These are phyloP conservation scores for Gorgonomyces haynaldii DNA, from an alignment of 192 early-diverging fungal genomes.

Conservation along the genomic window DNA sequence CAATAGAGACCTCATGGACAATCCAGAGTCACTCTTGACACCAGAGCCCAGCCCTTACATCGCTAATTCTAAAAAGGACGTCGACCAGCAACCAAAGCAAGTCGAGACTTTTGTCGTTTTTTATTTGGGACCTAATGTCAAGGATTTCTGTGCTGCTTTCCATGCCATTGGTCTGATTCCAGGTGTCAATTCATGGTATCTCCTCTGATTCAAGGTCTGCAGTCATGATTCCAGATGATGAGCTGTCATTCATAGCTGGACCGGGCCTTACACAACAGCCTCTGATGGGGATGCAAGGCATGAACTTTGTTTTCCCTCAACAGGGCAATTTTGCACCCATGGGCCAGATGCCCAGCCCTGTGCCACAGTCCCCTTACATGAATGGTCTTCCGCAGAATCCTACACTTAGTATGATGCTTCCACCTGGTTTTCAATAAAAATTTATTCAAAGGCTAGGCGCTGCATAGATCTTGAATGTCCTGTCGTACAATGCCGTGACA, in stretches of 20 bases:
- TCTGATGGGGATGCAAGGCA: neutral
- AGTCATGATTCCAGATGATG: neutral
- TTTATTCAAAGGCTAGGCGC: conserved; percentile 3
- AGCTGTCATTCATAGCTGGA: neutral
- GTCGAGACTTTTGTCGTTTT: conserved; percentile 15
- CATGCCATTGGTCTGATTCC: conserved; percentile 35
- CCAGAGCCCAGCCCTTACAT: too few relatives aligned
- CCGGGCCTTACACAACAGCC: neutral
- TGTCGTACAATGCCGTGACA: conserved; percentile 77
- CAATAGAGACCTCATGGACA: too few relatives aligned
- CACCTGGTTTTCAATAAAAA: neutral
- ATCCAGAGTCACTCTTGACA: too few relatives aligned
- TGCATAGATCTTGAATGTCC: conserved; percentile 89
- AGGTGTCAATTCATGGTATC: conserved; percentile 39
- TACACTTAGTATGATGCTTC: neutral
- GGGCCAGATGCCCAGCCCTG: too few relatives aligned
- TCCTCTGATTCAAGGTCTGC: conserved; percentile 4
- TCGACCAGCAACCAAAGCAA: too few relatives aligned
- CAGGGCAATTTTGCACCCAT: too few relatives aligned
- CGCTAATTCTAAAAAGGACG: too few relatives aligned
- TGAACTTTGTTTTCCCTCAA: neutral
- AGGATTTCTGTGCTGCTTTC: conserved; percentile 35
- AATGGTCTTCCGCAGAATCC: too few relatives aligned
- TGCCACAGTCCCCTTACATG: too few relatives aligned
- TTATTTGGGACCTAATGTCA: conserved; percentile 36